A percentile compares a stretch with the other conserved stretches of the same genome.
Conservation (phyloP, 345 rosid genomes). For the Lumnitzera littorea region DNA sequence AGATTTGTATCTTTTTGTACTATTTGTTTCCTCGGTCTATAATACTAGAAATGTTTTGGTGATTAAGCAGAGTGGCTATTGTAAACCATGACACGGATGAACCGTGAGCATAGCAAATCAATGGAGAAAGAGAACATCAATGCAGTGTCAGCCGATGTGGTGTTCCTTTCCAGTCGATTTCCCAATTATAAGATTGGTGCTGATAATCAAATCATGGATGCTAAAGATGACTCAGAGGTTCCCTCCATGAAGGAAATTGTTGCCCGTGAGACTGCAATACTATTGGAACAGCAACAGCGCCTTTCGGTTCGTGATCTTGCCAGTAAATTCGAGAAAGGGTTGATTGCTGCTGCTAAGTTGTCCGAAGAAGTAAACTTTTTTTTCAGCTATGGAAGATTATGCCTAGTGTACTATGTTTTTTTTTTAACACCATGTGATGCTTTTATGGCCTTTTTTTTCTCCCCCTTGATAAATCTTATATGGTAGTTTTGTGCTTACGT, state of each 20-base stretch:
- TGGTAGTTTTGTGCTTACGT: too few species aligned
- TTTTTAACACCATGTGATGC: too few species aligned
- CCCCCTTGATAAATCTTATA: too few species aligned
- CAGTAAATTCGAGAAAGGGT: slow-evolving; percentile 81
- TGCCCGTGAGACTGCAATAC: slow-evolving; percentile 79
- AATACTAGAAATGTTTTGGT: slow-evolving; percentile 1
- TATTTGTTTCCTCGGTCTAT: too few species aligned
- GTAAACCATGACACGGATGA: slow-evolving; percentile 57
- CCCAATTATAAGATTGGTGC: slow-evolving; percentile 78
- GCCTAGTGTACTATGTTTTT: background rate
- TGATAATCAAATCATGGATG: slow-evolving; percentile 65
- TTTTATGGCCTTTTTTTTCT: too few species aligned
- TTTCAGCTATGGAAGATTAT: background rate
- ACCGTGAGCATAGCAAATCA: slow-evolving; percentile 57
- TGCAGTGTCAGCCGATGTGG: slow-evolving; percentile 77
- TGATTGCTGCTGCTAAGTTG: slow-evolving; percentile 94
- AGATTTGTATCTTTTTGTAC: too few species aligned
- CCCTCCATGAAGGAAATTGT: slow-evolving; percentile 87
- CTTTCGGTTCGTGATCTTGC: slow-evolving; percentile 97
- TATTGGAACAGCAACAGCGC: slow-evolving; percentile 91
- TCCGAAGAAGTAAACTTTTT: slow-evolving; percentile 71
- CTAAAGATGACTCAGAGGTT: slow-evolving; percentile 66
- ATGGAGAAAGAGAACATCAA: slow-evolving; percentile 58
- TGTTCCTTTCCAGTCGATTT: slow-evolving; percentile 77
- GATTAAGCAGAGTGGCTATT: slow-evolving; percentile 12